Conservation (phyloP, 768 basidiomycete genomes). For the Lentinus tigrinus region DNA sequence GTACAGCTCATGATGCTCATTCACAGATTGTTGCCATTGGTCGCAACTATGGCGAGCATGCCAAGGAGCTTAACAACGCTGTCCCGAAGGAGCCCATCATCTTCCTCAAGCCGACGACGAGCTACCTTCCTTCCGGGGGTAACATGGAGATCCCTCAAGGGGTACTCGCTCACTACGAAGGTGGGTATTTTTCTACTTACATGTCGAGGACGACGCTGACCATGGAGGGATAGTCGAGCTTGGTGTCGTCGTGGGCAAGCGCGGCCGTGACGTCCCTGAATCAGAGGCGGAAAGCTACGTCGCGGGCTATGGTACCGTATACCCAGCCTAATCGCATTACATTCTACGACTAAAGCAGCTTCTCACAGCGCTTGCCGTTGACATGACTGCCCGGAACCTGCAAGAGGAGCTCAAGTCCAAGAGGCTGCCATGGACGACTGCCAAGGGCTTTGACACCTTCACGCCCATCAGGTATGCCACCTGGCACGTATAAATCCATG, state of each 20-base stretch:
- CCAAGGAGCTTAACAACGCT: constrained; percentile 88
- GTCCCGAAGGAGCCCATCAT: constrained; percentile 95
- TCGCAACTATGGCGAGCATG: constrained; percentile 89
- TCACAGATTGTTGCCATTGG: constrained; percentile 91
- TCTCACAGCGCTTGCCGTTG: constrained; percentile 78
- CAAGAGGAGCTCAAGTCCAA: constrained; percentile 91
- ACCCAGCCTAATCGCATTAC: neutral
- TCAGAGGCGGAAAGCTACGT: constrained; percentile 73
- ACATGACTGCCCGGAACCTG: constrained; percentile 95
- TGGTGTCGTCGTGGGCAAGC: constrained; percentile 91
- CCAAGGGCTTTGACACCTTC: constrained; percentile 97
- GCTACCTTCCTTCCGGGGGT: constrained; percentile 77
- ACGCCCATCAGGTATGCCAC: constrained; percentile 77
- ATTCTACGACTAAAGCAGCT: neutral
- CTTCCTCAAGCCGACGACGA: constrained; percentile 95
- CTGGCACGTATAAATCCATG: neutral
- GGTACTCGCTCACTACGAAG: constrained; percentile 88
- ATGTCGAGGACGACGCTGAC: neutral
- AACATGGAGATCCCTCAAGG: constrained; percentile 85
- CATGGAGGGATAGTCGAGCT: constrained; percentile 74
- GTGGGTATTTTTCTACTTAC: constrained; percentile 37
- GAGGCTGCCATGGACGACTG: constrained; percentile 96
- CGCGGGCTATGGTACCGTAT: constrained; percentile 78
- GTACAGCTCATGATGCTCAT: neutral
- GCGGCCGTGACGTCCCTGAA: constrained; percentile 78